phyloP scores from a whole-genome alignment of 805 yeast genomes.

The Saccharomycopsis schoenii region DNA sequence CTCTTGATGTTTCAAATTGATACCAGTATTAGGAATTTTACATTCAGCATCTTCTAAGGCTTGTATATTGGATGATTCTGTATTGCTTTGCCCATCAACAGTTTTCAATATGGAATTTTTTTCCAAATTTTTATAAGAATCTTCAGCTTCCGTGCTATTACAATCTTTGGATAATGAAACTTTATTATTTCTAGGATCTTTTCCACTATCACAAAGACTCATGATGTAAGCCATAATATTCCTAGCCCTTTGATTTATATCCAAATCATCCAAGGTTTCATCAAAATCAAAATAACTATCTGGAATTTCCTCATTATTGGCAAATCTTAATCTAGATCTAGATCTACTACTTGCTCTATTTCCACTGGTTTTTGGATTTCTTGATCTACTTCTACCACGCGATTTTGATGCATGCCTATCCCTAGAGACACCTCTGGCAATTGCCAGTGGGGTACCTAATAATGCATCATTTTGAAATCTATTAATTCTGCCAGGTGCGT shows the following conservation, averaged over 20 bases:
- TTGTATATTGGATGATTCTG: neutral
- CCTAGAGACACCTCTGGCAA: neutral
- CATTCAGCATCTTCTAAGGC: neutral
- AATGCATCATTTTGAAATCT: constrained; percentile 2
- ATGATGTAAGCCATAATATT: constrained; percentile 45
- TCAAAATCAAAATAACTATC: neutral
- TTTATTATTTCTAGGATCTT: neutral
- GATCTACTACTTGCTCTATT: neutral
- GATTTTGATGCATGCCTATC: neutral
- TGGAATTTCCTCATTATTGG: neutral
- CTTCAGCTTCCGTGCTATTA: neutral
- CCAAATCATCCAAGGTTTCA: neutral
- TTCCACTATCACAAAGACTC: constrained; percentile 24
- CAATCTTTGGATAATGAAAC: neutral
- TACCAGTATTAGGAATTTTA: neutral
- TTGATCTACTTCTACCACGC: neutral
- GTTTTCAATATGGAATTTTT: neutral
- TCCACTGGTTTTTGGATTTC: neutral
- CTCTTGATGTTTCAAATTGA: neutral
- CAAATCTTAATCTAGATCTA: constrained; percentile 1
- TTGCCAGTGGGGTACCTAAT: neutral
- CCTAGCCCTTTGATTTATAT: constrained; percentile 33
- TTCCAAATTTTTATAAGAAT: neutral
- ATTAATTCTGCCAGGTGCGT: constrained; percentile 1
- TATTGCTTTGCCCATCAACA: neutral